These are phyloP conservation scores for Pulveroboletus sp. DNA, from an alignment of 1,284 basidiomycete genomes.

Conservation along the genomic window DNA sequence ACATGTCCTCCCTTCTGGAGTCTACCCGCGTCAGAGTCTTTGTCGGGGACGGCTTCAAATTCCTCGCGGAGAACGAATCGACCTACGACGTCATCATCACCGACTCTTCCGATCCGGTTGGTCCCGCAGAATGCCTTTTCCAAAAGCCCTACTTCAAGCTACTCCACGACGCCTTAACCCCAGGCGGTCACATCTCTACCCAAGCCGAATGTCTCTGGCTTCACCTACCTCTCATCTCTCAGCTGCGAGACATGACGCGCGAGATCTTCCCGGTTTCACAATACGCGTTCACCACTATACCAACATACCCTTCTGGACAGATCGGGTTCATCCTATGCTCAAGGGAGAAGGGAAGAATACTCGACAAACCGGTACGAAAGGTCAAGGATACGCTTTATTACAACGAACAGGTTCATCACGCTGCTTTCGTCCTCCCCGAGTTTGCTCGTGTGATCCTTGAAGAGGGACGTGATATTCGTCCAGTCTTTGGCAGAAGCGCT, in stretches of 20 bases:
- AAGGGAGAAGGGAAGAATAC: constrained; percentile 71
- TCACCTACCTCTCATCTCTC: constrained; percentile 86
- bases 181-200: constrained; percentile 93
- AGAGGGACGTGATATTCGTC: constrained; percentile 69
- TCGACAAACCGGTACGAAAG: constrained; percentile 70
- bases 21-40: constrained; percentile 86
- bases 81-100: constrained; percentile 99
- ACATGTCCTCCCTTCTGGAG: constrained; percentile 87
- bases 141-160: constrained; percentile 98
- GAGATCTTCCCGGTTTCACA: constrained; percentile 84
- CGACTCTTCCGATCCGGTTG: constrained; percentile 98
- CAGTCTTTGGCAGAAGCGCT: constrained; percentile 62
- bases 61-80: constrained; percentile 86
- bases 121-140: constrained; percentile 93
- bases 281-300: constrained; percentile 97
- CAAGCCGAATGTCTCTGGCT: constrained; percentile 98
- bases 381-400: constrained; percentile 84
- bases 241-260: constrained; percentile 74
- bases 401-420: constrained; percentile 79
- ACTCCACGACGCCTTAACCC: constrained; percentile 85
- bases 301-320: constrained; percentile 96
- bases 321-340: constrained; percentile 96
- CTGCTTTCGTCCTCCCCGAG: constrained; percentile 90
- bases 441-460: constrained; percentile 81
- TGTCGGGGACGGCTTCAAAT: constrained; percentile 97